Evolutionary conservation across 192 early-diverging fungal species (phyloP).

Genomic region (Linnemannia elongata): DNA sequence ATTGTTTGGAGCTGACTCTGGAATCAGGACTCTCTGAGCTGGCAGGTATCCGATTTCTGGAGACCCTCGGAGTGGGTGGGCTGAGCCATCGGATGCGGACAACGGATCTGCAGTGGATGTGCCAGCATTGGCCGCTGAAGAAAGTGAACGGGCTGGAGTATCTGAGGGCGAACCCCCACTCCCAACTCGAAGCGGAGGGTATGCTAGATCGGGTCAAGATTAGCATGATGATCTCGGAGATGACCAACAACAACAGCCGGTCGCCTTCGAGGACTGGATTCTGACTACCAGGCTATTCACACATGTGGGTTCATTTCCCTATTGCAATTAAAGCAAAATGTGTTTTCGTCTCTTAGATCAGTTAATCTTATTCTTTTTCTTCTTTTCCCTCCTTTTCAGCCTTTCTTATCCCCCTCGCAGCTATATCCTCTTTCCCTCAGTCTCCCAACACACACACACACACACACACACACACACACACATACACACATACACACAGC

Average conservation of each 20-base stretch:
- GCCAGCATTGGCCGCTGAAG: not conserved
- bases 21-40: not conserved
- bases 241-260: not conserved
- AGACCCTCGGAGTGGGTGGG: not conserved
- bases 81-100: not conserved
- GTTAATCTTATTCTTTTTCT: too few species aligned
- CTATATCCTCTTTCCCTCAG: too few species aligned
- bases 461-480: too few species aligned
- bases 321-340: too few species aligned
- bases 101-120: not conserved
- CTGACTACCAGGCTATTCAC: too few species aligned
- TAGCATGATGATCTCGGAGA: constrained; percentile 1
- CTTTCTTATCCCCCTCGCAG: too few species aligned
- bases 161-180: not conserved
- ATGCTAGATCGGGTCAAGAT: not conserved
- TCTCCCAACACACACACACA: too few species aligned
- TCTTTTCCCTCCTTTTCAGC: too few species aligned
- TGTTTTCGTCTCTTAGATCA: too few species aligned
- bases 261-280: not conserved
- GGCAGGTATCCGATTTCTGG: not conserved
- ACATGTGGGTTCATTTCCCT: too few species aligned
- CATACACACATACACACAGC: too few species aligned
- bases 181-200: not conserved
- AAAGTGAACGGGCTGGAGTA: not conserved
- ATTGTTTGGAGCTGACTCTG: not conserved